Evolutionary conservation across 2,329 filamentous ascomycete genomes (phyloP).

Genomic region (Byssoonygena ceratinophila): DNA sequence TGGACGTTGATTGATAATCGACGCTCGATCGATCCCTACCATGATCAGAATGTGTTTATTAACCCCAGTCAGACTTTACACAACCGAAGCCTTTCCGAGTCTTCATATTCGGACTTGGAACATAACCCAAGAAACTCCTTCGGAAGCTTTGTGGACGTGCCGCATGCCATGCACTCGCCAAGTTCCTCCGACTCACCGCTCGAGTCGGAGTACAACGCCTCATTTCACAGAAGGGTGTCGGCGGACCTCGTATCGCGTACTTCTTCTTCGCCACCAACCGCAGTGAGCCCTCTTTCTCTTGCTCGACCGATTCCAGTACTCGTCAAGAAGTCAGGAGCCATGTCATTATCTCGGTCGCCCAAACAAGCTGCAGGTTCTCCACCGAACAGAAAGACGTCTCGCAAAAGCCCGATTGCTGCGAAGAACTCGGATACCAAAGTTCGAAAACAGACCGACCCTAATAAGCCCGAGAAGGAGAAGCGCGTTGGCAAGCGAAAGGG

Average conservation of each 20-base stretch:
- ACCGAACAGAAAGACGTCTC: slow-evolving; percentile 53
- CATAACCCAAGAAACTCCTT: slow-evolving; percentile 53
- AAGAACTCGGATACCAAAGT: slow-evolving; percentile 79
- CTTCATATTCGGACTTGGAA: slow-evolving; percentile 62
- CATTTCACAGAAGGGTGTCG: slow-evolving; percentile 31
- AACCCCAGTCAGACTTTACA: slow-evolving; percentile 87
- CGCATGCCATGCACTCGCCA: slow-evolving; percentile 71
- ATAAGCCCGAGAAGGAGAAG: slow-evolving; percentile 84
- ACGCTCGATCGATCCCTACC: slow-evolving; percentile 58
- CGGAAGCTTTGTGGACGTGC: slow-evolving; percentile 74
- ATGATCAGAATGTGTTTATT: slow-evolving; percentile 61
- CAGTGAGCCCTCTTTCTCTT: slow-evolving; percentile 56
- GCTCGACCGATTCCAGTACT: slow-evolving; percentile 54
- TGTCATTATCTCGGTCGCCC: slow-evolving; percentile 50
- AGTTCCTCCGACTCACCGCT: slow-evolving; percentile 67
- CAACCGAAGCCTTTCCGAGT: slow-evolving; percentile 75
- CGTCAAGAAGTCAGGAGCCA: slow-evolving; percentile 29
- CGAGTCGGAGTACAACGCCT: slow-evolving; percentile 43
- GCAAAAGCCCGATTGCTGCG: slow-evolving; percentile 64
- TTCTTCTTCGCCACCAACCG: slow-evolving; percentile 33
- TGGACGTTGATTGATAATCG: slow-evolving; percentile 75
- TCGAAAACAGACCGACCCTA: slow-evolving; percentile 59
- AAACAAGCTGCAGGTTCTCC: slow-evolving; percentile 55
- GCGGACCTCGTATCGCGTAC: slow-evolving; percentile 36
- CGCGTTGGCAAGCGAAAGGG: slow-evolving; percentile 84